Base-by-base conservation (phyloP, 192 early-diverging fungal species). In the Geranomyces michiganensis region DNA sequence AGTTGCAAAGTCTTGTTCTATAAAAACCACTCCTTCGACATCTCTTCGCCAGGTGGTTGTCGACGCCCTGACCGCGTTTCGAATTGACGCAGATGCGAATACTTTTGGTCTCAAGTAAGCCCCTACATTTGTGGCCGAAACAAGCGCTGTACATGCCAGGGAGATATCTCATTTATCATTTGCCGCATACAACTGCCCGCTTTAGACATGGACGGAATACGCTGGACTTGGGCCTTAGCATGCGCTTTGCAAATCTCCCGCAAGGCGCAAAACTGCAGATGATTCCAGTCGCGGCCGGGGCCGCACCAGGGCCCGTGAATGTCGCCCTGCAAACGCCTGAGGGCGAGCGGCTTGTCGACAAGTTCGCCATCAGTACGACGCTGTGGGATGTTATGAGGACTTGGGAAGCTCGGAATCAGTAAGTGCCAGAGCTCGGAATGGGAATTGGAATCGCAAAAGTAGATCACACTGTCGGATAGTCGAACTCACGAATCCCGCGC, bases 171-270 rank as follows among this genome's bases (percentile, higher is more conserved):
- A n/a, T 19, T 45, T 9, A 30, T 14, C 43, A 3, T 4, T 19
- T 19, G 4, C n/a, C 19, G 10, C 7, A 58, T 71, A 49, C 46
- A 49, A 1, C 44, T 19, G 10, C 36, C 36, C 10, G 5, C 10
- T 41, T 7, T 47, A 79, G 76, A 31, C 61, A 76, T 43, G 87
- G 89, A 45, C 85, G 84, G 67, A 87, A 83, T 47, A 68, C 74
- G 19, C 81, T 96, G 31, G 89, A 93, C 76, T 82, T 91, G 22
- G 85, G 92, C 7, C 79, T 92, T 12, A 82, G 89, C 0, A 81
- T 94, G 19, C 88, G 93, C 36, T 91, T 93, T 78, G 91, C 92
- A 32, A 93, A 93, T 71, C 76, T 96, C 33, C 89, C 92, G 2
- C 78, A 89, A 1, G 91, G 91, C 15, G 93, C 92, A 53, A 93